Evolutionary conservation across 2,329 filamentous ascomycete species (phyloP).

Genomic region (Fusarium sarcochroum): DNA sequence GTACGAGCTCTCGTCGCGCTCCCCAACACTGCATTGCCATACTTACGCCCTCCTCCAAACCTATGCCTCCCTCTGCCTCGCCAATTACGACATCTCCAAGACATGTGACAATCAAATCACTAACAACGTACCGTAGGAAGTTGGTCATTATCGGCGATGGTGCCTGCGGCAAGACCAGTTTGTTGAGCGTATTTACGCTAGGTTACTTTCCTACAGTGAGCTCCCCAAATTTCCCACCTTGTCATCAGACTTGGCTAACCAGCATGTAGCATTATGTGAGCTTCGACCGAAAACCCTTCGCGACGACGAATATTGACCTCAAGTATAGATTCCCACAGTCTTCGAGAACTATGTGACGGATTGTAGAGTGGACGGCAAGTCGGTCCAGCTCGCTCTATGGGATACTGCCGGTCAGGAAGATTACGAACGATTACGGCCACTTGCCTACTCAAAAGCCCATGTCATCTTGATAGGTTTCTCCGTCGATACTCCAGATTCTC

Average conservation of each 20-base stretch:
- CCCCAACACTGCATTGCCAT: slow-evolving; percentile 13
- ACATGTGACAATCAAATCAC: slow-evolving; percentile 9
- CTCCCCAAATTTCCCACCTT: slow-evolving; percentile 45
- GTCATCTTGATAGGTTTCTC: slow-evolving; percentile 97
- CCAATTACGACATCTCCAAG: slow-evolving; percentile 2
- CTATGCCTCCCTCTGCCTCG: background rate
- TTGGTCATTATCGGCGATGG: slow-evolving; percentile 97
- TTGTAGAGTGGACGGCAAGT: slow-evolving; percentile 97
- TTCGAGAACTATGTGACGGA: slow-evolving; percentile 99
- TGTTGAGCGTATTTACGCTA: slow-evolving; percentile 96
- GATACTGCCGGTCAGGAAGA: slow-evolving; percentile 99
- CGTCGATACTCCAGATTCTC: slow-evolving; percentile 92
- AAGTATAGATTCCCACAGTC: slow-evolving; percentile 83
- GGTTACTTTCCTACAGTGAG: slow-evolving; percentile 97
- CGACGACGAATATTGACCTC: slow-evolving; percentile 42
- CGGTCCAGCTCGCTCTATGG: slow-evolving; percentile 98
- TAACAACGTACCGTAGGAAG: slow-evolving; percentile 72
- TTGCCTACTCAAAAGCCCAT: slow-evolving; percentile 97
- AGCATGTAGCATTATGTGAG: slow-evolving; percentile 70
- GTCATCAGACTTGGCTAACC: slow-evolving; percentile 48
- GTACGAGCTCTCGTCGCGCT: slow-evolving; percentile 60
- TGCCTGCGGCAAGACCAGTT: slow-evolving; percentile 97
- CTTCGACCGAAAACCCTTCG: slow-evolving; percentile 27
- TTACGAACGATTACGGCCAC: slow-evolving; percentile 92
- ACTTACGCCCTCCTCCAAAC: background rate